Evolutionary conservation across 352 stramenopile species (phyloP).

Genomic region (Globisporangium cederbergense): DNA sequence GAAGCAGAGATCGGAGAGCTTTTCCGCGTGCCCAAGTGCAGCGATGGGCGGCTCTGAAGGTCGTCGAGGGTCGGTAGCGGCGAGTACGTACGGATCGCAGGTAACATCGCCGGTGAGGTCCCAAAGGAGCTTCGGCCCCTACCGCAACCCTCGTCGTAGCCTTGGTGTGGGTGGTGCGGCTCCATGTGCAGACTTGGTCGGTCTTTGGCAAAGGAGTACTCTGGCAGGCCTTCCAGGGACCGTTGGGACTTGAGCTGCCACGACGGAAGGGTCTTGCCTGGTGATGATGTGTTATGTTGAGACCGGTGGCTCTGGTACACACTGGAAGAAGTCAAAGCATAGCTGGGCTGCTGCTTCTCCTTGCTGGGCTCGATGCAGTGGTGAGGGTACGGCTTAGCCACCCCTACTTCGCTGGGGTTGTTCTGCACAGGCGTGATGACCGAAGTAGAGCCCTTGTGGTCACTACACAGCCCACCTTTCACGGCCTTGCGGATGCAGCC

Average conservation of each 20-base stretch:
- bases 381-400: background rate
- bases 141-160: background rate
- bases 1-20: background rate
- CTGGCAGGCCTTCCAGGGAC: background rate
- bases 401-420: background rate
- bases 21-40: conserved; percentile 9
- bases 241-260: conserved; percentile 7
- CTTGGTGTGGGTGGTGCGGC: background rate
- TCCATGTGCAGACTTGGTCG: conserved; percentile 19
- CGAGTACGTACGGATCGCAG: conserved; percentile 12
- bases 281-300: background rate
- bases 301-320: background rate
- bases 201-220: conserved; percentile 19
- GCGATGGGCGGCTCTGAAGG: conserved; percentile 4
- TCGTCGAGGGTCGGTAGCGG: conserved; percentile 9
- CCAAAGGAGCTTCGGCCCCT: conserved; percentile 5
- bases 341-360: conserved; percentile 14
- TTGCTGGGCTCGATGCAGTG: conserved; percentile 15
- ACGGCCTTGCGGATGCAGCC: conserved; percentile 26
- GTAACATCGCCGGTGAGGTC: conserved; percentile 5
- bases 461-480: conserved; percentile 23
- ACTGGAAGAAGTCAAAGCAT: too few species aligned
- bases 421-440: conserved; percentile 13
- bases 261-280: background rate
- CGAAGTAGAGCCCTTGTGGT: conserved; percentile 18